Evolutionary conservation across 129 eudicot species (phyloP).

Genomic region (Tagetes erecta): DNA sequence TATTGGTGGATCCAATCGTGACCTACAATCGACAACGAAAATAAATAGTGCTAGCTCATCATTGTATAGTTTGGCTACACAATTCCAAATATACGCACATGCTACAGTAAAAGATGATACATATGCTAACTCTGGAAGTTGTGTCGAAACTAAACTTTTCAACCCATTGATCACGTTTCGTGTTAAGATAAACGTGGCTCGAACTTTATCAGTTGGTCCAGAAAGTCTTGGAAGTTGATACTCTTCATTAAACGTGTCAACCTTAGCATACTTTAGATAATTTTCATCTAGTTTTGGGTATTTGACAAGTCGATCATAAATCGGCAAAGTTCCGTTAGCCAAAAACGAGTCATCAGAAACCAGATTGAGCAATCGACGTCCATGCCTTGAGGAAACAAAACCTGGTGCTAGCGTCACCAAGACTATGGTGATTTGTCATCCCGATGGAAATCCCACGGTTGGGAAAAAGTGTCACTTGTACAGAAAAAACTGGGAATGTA

Average conservation of each 20-base stretch:
- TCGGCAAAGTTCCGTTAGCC: not conserved
- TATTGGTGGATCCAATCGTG: not conserved
- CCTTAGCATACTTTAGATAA: not conserved
- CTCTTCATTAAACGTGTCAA: not conserved
- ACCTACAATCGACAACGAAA: not conserved
- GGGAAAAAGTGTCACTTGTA: not conserved
- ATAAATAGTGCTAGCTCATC: not conserved
- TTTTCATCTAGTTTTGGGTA: not conserved
- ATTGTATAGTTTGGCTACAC: not conserved
- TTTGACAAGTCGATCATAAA: not conserved
- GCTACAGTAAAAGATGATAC: slow-evolving; percentile 1
- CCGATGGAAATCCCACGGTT: not conserved
- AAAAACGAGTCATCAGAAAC: not conserved
- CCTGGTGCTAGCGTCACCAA: slow-evolving; percentile 3
- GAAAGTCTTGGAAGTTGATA: not conserved
- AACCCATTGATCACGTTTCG: not conserved
- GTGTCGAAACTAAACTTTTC: not conserved
- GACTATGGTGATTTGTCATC: not conserved
- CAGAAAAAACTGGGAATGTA: not conserved
- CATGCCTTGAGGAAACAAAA: slow-evolving; percentile 1
- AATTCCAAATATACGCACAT: not conserved
- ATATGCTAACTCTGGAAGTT: not conserved
- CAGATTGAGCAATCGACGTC: not conserved
- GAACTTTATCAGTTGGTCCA: slow-evolving; percentile 4
- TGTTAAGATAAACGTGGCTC: slow-evolving; percentile 1